A percentile compares a stretch with the other conserved stretches of the same genome.
These are phyloP conservation scores for Tuctoria greenei DNA, from an alignment of 176 grass and related monocot genomes.

Conservation along the genomic window DNA sequence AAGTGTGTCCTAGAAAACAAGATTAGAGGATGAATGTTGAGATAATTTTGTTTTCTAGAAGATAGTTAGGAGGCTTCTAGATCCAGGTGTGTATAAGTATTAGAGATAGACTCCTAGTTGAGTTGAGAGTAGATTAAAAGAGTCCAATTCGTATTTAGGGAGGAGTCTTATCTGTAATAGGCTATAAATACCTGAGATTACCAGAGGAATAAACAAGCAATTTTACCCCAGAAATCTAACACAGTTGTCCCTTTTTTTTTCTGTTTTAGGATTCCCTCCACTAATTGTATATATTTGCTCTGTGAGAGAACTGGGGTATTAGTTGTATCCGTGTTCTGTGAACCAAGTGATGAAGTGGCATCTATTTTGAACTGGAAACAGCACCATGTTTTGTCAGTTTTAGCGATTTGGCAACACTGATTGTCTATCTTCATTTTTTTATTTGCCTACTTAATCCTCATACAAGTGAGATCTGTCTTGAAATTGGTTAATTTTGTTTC, in stretches of 20 bases:
- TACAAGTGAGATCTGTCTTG: not conserved
- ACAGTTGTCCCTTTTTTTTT: not conserved
- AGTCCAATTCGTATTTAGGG: too few species aligned
- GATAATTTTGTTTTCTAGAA: too few species aligned
- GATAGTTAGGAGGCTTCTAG: too few species aligned
- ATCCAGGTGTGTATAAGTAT: too few species aligned
- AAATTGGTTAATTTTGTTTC: not conserved
- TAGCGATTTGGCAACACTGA: not conserved
- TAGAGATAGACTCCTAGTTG: too few species aligned
- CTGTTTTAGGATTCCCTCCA: not conserved
- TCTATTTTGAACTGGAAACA: not conserved
- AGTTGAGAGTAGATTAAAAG: too few species aligned
- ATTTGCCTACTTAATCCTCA: not conserved
- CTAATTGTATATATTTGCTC: not conserved
- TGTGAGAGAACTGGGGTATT: not conserved
- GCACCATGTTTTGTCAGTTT: constrained; percentile 2
- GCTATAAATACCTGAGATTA: too few species aligned
- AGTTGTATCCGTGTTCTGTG: not conserved
- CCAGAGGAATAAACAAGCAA: too few species aligned
- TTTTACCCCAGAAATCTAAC: too few species aligned
- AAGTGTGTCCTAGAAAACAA: too few species aligned
- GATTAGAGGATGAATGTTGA: too few species aligned
- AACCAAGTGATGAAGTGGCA: not conserved
- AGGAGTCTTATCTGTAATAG: too few species aligned
- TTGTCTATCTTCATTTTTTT: not conserved